phyloP scores from a whole-genome alignment of 768 basidiomycete species.

The Daedaleopsis sinensis region DNA sequence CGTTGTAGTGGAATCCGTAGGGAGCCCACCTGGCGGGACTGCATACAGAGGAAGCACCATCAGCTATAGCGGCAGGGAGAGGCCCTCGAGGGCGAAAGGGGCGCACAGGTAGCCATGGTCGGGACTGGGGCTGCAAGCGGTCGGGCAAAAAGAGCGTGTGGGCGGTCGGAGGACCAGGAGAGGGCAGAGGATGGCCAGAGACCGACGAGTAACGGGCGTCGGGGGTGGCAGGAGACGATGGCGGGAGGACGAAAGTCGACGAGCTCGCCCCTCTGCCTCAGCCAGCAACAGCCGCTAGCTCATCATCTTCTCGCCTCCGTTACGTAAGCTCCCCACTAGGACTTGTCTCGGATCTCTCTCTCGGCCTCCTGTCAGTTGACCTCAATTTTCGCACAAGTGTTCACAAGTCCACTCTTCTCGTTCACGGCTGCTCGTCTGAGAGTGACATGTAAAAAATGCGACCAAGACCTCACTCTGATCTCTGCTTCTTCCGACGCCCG shows the following conservation, averaged over 20 bases:
- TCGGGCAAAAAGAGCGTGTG: background rate
- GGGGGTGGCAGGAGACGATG: background rate
- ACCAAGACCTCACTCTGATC: conserved; percentile 2
- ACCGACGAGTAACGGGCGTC: conserved; percentile 1
- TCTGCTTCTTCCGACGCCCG: conserved; percentile 22
- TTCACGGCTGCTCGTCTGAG: no score
- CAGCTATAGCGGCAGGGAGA: background rate
- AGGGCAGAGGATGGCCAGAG: background rate
- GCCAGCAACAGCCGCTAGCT: conserved; percentile 2
- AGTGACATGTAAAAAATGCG: no score
- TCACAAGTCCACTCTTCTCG: no score
- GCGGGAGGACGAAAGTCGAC: background rate
- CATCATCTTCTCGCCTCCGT: background rate
- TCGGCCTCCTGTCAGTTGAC: no score
- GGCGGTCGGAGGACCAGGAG: background rate
- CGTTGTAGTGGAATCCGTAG: background rate
- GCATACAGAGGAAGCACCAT: background rate
- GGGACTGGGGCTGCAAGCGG: background rate
- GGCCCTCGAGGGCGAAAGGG: background rate
- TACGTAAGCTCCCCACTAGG: conserved; percentile 11
- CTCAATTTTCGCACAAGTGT: no score
- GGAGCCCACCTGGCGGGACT: background rate
- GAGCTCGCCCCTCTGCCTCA: background rate
- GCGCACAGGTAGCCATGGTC: no score
- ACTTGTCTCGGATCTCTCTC: background rate